Base-by-base conservation (phyloP, 805 yeast species). In the Wickerhamomyces canadensis region DNA sequence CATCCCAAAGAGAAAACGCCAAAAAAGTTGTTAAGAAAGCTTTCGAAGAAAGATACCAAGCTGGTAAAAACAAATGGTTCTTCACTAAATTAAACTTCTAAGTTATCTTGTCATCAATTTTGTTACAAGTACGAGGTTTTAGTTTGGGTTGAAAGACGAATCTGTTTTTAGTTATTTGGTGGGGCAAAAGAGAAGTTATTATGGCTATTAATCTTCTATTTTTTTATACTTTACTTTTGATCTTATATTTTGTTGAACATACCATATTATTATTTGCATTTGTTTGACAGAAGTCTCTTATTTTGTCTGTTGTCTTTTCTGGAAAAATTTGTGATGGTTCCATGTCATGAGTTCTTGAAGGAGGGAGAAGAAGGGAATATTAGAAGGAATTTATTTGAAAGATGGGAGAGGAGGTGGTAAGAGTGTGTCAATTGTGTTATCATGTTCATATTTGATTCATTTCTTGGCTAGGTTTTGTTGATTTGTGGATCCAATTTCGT, bases 41-140 rank as follows among this genome's bases (percentile, higher is more conserved):
- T 68, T 91, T 93, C 67, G 98, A 93, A 78, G 96, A 91, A 78
- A 87, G 88, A 81, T 95, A 91, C 80, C 94, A 85, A 72, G 87
- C 96, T 67, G 98, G 98, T 71, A 88, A 93, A 84, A 91, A 91
- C 89, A 89, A 88, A 78, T 93, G 98, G 98, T 93, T 93, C 81
- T 93, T 93, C 89, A 81, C 95, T 73, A 93, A 93, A 78, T 83
- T 86, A 69, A 80, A 83, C 76, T 86, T 86, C 76, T 86, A 84
- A 47, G 34, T 15, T 16, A 16, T 27, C n/a, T n/a, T 19, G 9
- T 15, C 21, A 22, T 22, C 14, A 8, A 15, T 11, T 7, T 31
- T 23, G 5, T 22, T 19, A 15, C 21, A 26, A 31, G 15, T 22
- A 22, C 14, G 27, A 22, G 34, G 27, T 23, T 22, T 31, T 19